Base-by-base conservation (phyloP, 2,329 filamentous ascomycete genomes). In the Mollisiaceae sp. region DNA sequence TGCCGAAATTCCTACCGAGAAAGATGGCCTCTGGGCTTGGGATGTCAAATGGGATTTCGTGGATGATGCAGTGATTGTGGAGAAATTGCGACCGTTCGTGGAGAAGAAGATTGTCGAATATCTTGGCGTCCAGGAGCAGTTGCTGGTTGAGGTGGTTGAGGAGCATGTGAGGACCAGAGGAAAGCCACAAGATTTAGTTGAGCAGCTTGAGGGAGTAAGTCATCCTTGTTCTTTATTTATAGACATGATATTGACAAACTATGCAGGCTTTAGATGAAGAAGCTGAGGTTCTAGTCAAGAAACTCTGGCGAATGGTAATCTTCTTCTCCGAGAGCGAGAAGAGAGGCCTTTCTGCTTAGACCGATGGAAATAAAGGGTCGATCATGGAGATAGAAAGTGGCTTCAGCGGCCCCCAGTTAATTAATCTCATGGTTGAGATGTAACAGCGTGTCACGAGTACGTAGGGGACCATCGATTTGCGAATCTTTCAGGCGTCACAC, bases 61-160 rank as follows among this genome's bases (percentile, higher is more conserved):
- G 76, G 92, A 96, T 75, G 90, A 95, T 67, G 83, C 85, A 18
- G 85, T 95, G 50, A 87, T 98, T 66, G 86, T 88, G 67, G 91
- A 96, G 69, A 94, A 97, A 77, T 87, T 99, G 72, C 88, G 91
- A 74, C 94, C 94, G 36, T 99, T 97, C 80, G 92, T 98, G 64
- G 93, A 97, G 82, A 97, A 97, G 86, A 99, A 98, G 85, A 92
- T 98, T 72, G 90, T 99, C 67, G 95, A 99, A 79, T 96, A 95
- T 73, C 85, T 99, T 58, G 96, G 96, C 66, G 91, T 99, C 65
- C 93, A 98, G 79, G 95, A 99, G 78, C 92, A 98, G 79, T 89
- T 97, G 81, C 82, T 99, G 57, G 93, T 99, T 38, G 94, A 97
- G 75, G 90, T 95, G 52, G 93, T 98, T 45, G 90, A 97, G 75